A percentile compares a stretch with the other conserved stretches of the same genome.
Evolutionary conservation across 2,329 filamentous ascomycete species (phyloP).

Genomic region (Rachicladosporium sp.): DNA sequence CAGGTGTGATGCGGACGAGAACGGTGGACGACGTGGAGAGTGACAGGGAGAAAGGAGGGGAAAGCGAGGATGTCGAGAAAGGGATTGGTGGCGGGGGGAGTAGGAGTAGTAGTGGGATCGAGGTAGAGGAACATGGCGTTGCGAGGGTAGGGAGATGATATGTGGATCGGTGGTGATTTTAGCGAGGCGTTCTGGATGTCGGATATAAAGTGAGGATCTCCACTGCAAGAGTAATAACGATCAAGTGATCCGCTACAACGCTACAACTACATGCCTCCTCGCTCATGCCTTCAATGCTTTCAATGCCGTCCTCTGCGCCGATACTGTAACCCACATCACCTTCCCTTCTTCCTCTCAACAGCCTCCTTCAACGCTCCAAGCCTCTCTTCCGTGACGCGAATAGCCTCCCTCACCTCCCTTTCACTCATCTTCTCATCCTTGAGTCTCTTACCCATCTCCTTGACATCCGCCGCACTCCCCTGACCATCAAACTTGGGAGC

Average conservation of each 20-base stretch:
- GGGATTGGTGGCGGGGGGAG: background rate
- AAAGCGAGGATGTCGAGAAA: conserved; percentile 2
- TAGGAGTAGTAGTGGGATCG: conserved; percentile 3
- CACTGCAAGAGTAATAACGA: too few species aligned
- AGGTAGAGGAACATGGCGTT: background rate
- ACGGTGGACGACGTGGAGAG: background rate
- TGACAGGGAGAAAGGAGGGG: background rate
- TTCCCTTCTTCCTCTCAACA: conserved; percentile 45
- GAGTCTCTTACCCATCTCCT: conserved; percentile 15
- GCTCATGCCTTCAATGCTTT: too few species aligned
- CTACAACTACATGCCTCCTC: too few species aligned
- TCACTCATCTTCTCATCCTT: conserved; percentile 61
- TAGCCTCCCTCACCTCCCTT: conserved; percentile 68
- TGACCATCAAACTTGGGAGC: conserved; percentile 13
- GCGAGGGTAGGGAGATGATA: too few species aligned
- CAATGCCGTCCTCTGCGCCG: too few species aligned
- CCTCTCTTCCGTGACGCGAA: conserved; percentile 75
- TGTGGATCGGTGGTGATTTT: too few species aligned
- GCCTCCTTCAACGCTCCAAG: conserved; percentile 64
- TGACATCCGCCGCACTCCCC: conserved; percentile 17
- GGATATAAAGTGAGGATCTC: too few species aligned
- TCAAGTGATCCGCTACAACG: too few species aligned
- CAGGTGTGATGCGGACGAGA: background rate
- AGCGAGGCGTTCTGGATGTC: too few species aligned
- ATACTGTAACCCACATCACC: background rate